Evolutionary conservation across 352 stramenopile species (phyloP).

Genomic region (Blastocystis sp.): DNA sequence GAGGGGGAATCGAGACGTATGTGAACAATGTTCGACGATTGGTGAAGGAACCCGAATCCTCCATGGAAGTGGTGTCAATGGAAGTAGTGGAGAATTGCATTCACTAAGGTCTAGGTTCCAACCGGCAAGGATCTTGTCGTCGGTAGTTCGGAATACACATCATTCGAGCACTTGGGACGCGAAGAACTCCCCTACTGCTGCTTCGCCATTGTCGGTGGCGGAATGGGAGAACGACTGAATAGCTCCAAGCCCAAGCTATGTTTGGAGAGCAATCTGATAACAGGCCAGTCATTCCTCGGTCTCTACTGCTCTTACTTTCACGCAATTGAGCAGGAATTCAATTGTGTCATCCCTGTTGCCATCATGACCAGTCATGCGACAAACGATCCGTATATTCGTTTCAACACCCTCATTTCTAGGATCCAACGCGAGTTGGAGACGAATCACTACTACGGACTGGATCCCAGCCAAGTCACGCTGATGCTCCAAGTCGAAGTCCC

Average conservation of each 20-base stretch:
- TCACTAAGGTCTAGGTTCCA: constrained; percentile 54
- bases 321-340: constrained; percentile 19
- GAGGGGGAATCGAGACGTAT: not conserved
- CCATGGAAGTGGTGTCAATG: not conserved
- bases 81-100: not conserved
- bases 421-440: constrained; percentile 64
- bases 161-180: constrained; percentile 65
- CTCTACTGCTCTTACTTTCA: constrained; percentile 21
- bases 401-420: not conserved
- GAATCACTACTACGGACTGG: constrained; percentile 83
- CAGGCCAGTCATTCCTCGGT: not conserved
- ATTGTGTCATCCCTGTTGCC: constrained; percentile 72
- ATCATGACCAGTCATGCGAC: constrained; percentile 96
- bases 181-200: constrained; percentile 64
- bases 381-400: constrained; percentile 68
- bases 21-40: not conserved
- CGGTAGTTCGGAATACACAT: constrained; percentile 66
- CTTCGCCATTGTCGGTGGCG: constrained; percentile 90
- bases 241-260: constrained; percentile 89
- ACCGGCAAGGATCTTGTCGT: constrained; percentile 64
- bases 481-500: constrained; percentile 93
- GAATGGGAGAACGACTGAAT: constrained; percentile 89
- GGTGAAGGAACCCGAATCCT: not conserved
- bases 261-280: constrained; percentile 61
- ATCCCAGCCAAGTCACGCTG: constrained; percentile 76